These are phyloP conservation scores for Neonectria magnoliae DNA, from an alignment of 2,329 filamentous ascomycete species.

Conservation along the genomic window DNA sequence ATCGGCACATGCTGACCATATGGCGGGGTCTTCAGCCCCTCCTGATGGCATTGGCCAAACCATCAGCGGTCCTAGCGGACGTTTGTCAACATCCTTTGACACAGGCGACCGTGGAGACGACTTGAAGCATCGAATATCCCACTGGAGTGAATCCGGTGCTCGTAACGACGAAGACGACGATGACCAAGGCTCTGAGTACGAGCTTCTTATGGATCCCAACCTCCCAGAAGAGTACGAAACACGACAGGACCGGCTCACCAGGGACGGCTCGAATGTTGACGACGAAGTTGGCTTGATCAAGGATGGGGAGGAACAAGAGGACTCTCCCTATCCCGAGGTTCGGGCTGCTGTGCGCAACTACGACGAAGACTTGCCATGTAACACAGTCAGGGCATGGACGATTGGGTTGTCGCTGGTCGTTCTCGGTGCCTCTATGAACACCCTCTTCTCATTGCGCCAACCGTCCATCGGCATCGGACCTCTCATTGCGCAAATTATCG, in stretches of 20 bases:
- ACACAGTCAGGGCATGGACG: slow-evolving; percentile 72
- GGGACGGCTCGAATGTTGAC: slow-evolving; percentile 39
- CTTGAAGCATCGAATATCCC: slow-evolving; percentile 48
- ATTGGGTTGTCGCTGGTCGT: slow-evolving; percentile 68
- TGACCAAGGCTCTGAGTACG: slow-evolving; percentile 62
- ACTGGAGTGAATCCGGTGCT: slow-evolving; percentile 53
- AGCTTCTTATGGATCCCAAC: slow-evolving; percentile 66
- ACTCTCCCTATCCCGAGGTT: slow-evolving; percentile 74
- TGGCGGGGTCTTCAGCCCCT: slow-evolving; percentile 16
- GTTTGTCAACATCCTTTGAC: slow-evolving; percentile 43
- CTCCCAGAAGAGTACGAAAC: slow-evolving; percentile 56
- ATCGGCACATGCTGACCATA: not conserved
- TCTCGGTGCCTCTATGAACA: slow-evolving; percentile 69
- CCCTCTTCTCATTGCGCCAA: slow-evolving; percentile 69
- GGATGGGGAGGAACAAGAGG: slow-evolving; percentile 50
- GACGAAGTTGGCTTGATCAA: slow-evolving; percentile 41
- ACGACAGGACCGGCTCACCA: slow-evolving; percentile 36
- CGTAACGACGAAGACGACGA: slow-evolving; percentile 53
- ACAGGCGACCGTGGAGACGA: slow-evolving; percentile 36
- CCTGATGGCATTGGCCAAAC: slow-evolving; percentile 39
- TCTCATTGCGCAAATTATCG: slow-evolving; percentile 71
- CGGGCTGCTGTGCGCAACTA: slow-evolving; percentile 71
- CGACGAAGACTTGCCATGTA: slow-evolving; percentile 72
- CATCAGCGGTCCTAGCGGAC: slow-evolving; percentile 37
- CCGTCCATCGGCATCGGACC: slow-evolving; percentile 70